Conservation (phyloP, 2,329 filamentous ascomycete species). For the Paracorniculantispora psalliotae region DNA sequence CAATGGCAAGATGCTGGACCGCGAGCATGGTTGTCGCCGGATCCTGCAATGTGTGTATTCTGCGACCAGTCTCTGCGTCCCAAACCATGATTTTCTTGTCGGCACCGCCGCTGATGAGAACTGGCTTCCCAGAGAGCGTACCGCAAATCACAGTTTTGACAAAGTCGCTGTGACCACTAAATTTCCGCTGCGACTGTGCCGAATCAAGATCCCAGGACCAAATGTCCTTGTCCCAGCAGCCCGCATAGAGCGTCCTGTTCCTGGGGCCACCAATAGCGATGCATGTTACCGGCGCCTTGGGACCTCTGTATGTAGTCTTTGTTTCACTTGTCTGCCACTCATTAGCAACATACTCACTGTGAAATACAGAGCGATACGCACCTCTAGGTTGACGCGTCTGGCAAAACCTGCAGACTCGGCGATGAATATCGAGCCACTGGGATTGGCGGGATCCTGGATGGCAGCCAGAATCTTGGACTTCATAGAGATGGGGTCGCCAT, state of each 20-base stretch:
- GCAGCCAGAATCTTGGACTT: conserved; percentile 83
- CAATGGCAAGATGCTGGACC: conserved; percentile 72
- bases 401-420: conserved; percentile 84
- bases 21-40: conserved; percentile 66
- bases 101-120: conserved; percentile 69
- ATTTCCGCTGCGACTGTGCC: conserved; percentile 50
- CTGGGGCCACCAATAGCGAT: conserved; percentile 59
- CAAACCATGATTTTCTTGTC: conserved; percentile 82
- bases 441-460: conserved; percentile 58
- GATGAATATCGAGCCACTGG: conserved; percentile 60
- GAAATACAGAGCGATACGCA: conserved; percentile 32
- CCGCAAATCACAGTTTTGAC: conserved; percentile 73
- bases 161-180: conserved; percentile 81
- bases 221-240: conserved; percentile 90
- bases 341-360: neutral
- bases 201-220: conserved; percentile 75
- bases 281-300: conserved; percentile 74
- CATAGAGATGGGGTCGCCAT: conserved; percentile 74
- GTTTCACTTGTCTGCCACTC: conserved; percentile 26
- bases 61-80: conserved; percentile 63
- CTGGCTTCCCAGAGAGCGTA: conserved; percentile 54
- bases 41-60: conserved; percentile 74
- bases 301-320: conserved; percentile 59
- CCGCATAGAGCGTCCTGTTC: conserved; percentile 66
- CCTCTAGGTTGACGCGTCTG: conserved; percentile 68